phyloP scores from a whole-genome alignment of 495 filamentous ascomycete genomes.

The Cercophora newfieldiana region DNA sequence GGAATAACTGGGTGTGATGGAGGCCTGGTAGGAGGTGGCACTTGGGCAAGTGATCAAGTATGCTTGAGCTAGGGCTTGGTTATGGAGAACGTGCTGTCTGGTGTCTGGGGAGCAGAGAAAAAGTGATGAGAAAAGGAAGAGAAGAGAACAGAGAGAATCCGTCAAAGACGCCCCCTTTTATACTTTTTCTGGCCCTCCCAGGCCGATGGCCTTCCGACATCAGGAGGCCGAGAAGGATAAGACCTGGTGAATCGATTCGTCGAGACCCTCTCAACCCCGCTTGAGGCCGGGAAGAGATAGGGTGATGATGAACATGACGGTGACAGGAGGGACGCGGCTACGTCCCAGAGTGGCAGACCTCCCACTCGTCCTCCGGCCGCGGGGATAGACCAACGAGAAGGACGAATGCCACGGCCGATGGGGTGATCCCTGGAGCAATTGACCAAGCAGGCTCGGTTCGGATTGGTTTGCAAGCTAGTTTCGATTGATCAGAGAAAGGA shows the following conservation, averaged over 20 bases:
- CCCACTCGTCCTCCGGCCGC: conserved; percentile 50
- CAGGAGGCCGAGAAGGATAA: conserved; percentile 49
- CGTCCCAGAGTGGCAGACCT: conserved; percentile 36
- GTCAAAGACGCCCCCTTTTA: conserved; percentile 60
- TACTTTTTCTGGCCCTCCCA: conserved; percentile 50
- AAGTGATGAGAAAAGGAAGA: conserved; percentile 57
- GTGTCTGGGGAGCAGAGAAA: conserved; percentile 36
- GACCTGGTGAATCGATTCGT: conserved; percentile 50
- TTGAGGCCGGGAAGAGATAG: conserved; percentile 38
- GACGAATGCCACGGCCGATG: conserved; percentile 32
- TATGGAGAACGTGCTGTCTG: conserved; percentile 20
- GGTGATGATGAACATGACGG: conserved; percentile 34
- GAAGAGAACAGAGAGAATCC: conserved; percentile 37
- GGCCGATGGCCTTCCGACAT: conserved; percentile 32
- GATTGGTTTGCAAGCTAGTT: conserved; percentile 43
- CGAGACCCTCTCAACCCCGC: conserved; percentile 47
- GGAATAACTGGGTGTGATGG: conserved; percentile 15
- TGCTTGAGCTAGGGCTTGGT: conserved; percentile 11
- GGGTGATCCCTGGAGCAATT: conserved; percentile 40
- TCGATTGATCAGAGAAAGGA: conserved; percentile 49
- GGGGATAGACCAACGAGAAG: conserved; percentile 48
- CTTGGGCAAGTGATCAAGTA: conserved; percentile 18
- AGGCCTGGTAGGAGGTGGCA: conserved; percentile 5
- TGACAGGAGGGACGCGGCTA: conserved; percentile 35
- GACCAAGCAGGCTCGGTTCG: conserved; percentile 31